Evolutionary conservation across 352 stramenopile species (phyloP).

Genomic region (Phytophthora colocasiae): DNA sequence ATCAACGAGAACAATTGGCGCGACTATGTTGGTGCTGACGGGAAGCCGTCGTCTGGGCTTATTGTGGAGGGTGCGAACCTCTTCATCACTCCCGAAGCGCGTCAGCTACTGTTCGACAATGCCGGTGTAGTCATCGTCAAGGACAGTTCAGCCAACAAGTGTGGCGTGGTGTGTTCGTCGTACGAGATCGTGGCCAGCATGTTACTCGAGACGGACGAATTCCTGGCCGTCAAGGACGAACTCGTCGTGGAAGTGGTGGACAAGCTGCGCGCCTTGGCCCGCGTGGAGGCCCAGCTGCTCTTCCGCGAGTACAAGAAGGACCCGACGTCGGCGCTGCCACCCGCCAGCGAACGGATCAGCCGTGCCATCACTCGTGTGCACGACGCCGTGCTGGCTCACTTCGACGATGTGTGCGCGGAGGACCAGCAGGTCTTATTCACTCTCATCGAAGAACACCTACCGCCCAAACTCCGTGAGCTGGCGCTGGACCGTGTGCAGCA

Average conservation of each 20-base stretch:
- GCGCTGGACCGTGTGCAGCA: conserved; percentile 93
- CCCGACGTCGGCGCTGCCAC: conserved; percentile 83
- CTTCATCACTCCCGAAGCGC: conserved; percentile 85
- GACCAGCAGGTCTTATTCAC: conserved; percentile 85
- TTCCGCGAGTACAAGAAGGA: conserved; percentile 98
- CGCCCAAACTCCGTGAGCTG: conserved; percentile 93
- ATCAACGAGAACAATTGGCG: conserved; percentile 91
- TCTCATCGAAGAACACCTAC: conserved; percentile 93
- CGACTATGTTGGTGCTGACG: conserved; percentile 68
- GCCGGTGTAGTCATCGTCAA: conserved; percentile 97
- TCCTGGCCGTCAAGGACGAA: conserved; percentile 95
- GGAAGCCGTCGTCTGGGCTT: conserved; percentile 80
- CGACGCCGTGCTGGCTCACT: conserved; percentile 92
- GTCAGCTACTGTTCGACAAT: conserved; percentile 94
- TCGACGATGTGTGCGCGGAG: conserved; percentile 91
- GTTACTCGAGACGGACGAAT: conserved; percentile 96
- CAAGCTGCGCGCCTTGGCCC: conserved; percentile 93
- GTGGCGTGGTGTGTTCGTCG: conserved; percentile 84
- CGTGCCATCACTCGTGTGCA: conserved; percentile 96
- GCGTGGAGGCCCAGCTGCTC: conserved; percentile 96
- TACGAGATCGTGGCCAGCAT: conserved; percentile 94
- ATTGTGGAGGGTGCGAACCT: conserved; percentile 90
- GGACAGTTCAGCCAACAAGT: conserved; percentile 96
- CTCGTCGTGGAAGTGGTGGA: conserved; percentile 95
- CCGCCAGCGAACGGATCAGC: conserved; percentile 96